Conservation (phyloP, 768 basidiomycete species). For the Leccinum disarticulatum region DNA sequence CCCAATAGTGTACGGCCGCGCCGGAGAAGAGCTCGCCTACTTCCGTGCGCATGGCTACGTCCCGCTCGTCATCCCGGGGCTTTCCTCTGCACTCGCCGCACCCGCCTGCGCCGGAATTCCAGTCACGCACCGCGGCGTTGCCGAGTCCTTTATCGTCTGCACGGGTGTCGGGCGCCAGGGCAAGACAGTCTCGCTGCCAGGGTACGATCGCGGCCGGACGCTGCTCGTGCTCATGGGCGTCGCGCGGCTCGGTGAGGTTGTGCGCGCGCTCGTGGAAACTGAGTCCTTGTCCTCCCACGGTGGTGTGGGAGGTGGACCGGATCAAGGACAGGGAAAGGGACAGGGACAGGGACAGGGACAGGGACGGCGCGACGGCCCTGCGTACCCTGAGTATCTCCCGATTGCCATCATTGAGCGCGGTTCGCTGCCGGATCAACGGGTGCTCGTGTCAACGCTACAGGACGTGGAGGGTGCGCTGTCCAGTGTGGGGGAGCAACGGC, state of each 20-base stretch:
- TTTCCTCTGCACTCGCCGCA: constrained; percentile 86
- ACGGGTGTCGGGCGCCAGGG: constrained; percentile 92
- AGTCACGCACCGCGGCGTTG: constrained; percentile 92
- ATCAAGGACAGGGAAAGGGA: no score
- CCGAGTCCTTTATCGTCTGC: constrained; percentile 86
- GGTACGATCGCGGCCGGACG: constrained; percentile 80
- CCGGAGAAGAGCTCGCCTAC: constrained; percentile 92
- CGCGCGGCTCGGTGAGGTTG: constrained; percentile 73
- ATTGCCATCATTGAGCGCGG: constrained; percentile 95
- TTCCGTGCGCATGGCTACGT: constrained; percentile 84
- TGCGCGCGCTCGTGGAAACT: constrained; percentile 52
- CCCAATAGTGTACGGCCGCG: constrained; percentile 91
- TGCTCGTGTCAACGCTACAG: constrained; percentile 73
- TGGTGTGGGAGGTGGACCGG: no score
- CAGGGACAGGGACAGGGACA: constrained; percentile 7
- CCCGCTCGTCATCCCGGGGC: constrained; percentile 86
- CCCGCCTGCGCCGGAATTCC: constrained; percentile 91
- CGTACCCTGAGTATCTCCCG: constrained; percentile 75
- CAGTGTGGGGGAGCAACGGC: constrained; percentile 78
- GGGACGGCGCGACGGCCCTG: constrained; percentile 49
- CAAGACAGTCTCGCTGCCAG: constrained; percentile 79
- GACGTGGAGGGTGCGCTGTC: constrained; percentile 72
- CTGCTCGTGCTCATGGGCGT: constrained; percentile 94
- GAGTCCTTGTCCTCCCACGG: background rate
- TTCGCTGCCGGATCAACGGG: constrained; percentile 90